Base-by-base conservation (phyloP, 2,329 filamentous ascomycete genomes). In the Microcyclosporella mali region DNA sequence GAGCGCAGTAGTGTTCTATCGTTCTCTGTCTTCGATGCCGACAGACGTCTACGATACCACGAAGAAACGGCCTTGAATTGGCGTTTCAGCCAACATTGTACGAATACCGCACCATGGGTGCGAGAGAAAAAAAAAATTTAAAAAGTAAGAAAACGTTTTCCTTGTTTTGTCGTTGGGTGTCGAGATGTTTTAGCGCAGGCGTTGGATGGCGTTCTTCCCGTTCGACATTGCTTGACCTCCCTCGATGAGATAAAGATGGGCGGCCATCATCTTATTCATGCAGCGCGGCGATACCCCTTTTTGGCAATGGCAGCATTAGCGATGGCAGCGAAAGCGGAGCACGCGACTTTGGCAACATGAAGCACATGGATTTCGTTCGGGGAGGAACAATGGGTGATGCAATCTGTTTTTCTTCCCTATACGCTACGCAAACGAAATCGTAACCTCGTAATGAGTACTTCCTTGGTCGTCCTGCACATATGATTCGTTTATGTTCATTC, bases 281-380 rank as follows among this genome's bases (percentile, higher is more conserved):
- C 15, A 15, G 37, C 37, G 28, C 37, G 27, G 27, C 31, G 37
- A 39, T 39, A 39, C 37, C 37, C 37, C 31, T 39, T 29, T 29
- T 14, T 18, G 33, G 33, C 33, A 34, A 6, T 18, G 16, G 33
- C 15, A 34, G 30, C 30, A 12, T 6, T 12, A 12, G 15, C 30
- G 15, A 4, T 29, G n/a, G 28, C 28, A 29, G 28, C 28, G n/a
- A n/a, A 8, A 29, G 28, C 28, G 28, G 31, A 33, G n/a, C 16
- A 18, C 15, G 18, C 33, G 30, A 34, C 33, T 14, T 25, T 25
- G 21, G 21, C 21, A 25, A 25, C 4, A 25, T 25, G n/a, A n/a
- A n/a, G n/a, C n/a, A n/a, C n/a, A n/a, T n/a, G n/a, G n/a, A n/a
- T n/a, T n/a, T n/a, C n/a, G n/a, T n/a, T n/a, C n/a, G n/a, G n/a